Conservation (phyloP, 129 eudicot genomes). For the Oenanthe sinensis region DNA sequence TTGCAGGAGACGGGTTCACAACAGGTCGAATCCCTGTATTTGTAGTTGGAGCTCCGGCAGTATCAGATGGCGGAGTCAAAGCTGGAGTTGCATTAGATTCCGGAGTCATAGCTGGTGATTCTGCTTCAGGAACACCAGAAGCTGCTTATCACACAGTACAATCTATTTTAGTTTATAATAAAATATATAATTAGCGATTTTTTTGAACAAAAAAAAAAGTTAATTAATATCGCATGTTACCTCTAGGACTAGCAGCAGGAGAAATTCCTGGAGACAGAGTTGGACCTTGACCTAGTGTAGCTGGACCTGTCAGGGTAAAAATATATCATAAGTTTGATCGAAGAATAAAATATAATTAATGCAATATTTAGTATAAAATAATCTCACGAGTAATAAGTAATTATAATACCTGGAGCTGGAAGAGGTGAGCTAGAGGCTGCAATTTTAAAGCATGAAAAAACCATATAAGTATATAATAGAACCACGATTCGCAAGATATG, state of each 20-base stretch:
- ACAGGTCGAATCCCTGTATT: conserved; percentile 44
- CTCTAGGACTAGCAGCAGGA: conserved; percentile 24
- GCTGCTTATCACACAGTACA: conserved; percentile 14
- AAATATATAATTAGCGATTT: background rate
- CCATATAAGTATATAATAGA: background rate
- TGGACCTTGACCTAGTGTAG: conserved; percentile 34
- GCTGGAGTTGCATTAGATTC: conserved; percentile 44
- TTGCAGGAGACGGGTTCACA: conserved; percentile 52
- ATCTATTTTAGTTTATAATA: background rate
- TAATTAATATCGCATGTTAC: background rate
- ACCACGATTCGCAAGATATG: background rate
- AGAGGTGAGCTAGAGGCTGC: conserved; percentile 62
- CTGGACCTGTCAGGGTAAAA: conserved; percentile 28
- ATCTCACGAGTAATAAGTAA: background rate
- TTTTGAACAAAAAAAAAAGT: background rate
- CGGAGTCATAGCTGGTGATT: conserved; percentile 46
- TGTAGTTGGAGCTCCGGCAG: too few species aligned
- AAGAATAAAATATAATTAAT: background rate
- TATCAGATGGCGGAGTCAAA: conserved; percentile 39
- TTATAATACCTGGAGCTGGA: conserved; percentile 58
- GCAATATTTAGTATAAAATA: too few species aligned
- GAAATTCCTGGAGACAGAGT: conserved; percentile 28
- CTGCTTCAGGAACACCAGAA: conserved; percentile 22
- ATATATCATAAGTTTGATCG: background rate
- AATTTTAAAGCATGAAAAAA: conserved; percentile 5